Percentiles rank a stretch among this genome's conserved stretches.
Evolutionary conservation across 352 stramenopile species (phyloP).

Genomic region (Phytophthora tubulina): DNA sequence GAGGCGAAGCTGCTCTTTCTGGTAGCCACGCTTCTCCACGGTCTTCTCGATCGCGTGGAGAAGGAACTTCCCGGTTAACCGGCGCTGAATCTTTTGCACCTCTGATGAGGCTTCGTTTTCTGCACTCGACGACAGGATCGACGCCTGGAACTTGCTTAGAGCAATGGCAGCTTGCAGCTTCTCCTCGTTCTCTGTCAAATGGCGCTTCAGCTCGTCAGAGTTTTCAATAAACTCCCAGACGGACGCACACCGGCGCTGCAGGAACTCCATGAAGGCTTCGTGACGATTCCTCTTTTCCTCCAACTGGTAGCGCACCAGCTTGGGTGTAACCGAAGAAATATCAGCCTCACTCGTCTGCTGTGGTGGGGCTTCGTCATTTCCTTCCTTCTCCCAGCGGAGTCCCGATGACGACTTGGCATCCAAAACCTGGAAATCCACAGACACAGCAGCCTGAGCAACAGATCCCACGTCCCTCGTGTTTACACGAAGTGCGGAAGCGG

Average conservation of each 20-base stretch:
- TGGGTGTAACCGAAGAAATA: constrained; percentile 67
- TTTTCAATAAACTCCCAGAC: constrained; percentile 72
- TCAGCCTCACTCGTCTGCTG: constrained; percentile 26
- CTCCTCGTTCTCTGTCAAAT: constrained; percentile 76
- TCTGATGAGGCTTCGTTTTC: constrained; percentile 41
- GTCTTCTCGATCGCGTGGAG: constrained; percentile 80
- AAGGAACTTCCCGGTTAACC: constrained; percentile 68
- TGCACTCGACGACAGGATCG: constrained; percentile 46
- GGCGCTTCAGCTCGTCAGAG: constrained; percentile 60
- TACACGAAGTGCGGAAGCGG: constrained; percentile 54
- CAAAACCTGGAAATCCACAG: constrained; percentile 76
- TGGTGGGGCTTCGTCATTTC: constrained; percentile 27
- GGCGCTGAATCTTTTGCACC: constrained; percentile 44
- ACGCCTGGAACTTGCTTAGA: constrained; percentile 81
- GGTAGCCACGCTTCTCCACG: constrained; percentile 77
- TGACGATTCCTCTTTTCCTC: constrained; percentile 81
- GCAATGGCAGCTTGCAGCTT: constrained; percentile 81
- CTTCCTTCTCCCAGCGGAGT: constrained; percentile 76
- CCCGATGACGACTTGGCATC: constrained; percentile 84
- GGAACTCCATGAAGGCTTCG: constrained; percentile 68
- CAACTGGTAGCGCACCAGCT: constrained; percentile 88
- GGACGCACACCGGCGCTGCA: constrained; percentile 65
- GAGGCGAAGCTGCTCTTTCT: constrained; percentile 80
- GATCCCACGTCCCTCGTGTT: constrained; percentile 49
- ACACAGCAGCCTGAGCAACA: constrained; percentile 69